A percentile compares a stretch with the other conserved stretches of the same genome.
Conservation (phyloP, 2,329 filamentous ascomycete genomes). For the Fusarium sp. region DNA sequence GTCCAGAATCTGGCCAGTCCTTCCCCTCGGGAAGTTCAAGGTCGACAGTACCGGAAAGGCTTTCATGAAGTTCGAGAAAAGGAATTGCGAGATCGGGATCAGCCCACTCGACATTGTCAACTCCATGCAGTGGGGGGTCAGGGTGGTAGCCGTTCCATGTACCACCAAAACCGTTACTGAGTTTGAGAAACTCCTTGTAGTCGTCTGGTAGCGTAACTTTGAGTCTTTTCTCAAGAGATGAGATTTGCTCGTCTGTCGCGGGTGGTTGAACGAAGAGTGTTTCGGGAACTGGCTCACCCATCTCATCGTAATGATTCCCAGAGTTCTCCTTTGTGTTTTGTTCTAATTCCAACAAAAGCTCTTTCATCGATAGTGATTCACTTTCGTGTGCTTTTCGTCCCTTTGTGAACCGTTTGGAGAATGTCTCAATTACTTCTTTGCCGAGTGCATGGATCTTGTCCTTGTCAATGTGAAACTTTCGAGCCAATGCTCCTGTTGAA, state of each 20-base stretch:
- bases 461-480: constrained; percentile 25
- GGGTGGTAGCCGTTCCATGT: constrained; percentile 40
- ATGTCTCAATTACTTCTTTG: constrained; percentile 19
- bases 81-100: not conserved
- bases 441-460: constrained; percentile 17
- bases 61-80: constrained; percentile 22
- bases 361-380: constrained; percentile 22
- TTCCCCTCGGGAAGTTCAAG: not conserved
- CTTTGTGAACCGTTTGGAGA: constrained; percentile 21
- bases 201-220: constrained; percentile 20
- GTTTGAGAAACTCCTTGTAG: constrained; percentile 40
- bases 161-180: constrained; percentile 39
- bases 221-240: constrained; percentile 26
- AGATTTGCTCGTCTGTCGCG: constrained; percentile 38
- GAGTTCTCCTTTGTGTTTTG: constrained; percentile 30
- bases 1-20: constrained; percentile 32
- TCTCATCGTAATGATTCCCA: not conserved
- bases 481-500: constrained; percentile 26
- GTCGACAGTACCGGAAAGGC: constrained; percentile 7
- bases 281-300: constrained; percentile 12
- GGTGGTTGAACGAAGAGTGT: constrained; percentile 35
- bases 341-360: constrained; percentile 27
- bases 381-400: constrained; percentile 17
- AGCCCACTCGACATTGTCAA: constrained; percentile 33
- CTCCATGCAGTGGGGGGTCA: constrained; percentile 13